A percentile compares a stretch with the other conserved stretches of the same genome.
These are phyloP conservation scores for Megacollybia platyphylla DNA, from an alignment of 1,284 basidiomycete genomes.

Conservation along the genomic window DNA sequence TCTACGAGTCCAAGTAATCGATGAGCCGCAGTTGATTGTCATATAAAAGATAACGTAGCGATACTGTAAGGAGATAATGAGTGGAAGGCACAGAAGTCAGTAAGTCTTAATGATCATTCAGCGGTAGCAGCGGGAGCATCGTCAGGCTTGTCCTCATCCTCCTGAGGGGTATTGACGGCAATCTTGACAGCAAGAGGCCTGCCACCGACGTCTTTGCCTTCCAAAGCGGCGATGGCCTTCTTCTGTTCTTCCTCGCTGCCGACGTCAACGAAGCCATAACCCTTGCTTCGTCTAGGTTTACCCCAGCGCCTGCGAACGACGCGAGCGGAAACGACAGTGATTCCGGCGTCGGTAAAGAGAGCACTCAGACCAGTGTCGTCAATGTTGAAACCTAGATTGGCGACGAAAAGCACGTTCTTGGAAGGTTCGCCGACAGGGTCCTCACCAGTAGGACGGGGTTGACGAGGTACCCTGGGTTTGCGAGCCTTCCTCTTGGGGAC, in stretches of 20 bases:
- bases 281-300: conserved; percentile 74
- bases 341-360: conserved; percentile 75
- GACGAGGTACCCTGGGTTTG: conserved; percentile 46
- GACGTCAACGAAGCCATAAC: conserved; percentile 91
- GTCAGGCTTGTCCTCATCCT: conserved; percentile 28
- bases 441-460: conserved; percentile 56
- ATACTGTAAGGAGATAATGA: not conserved
- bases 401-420: conserved; percentile 84
- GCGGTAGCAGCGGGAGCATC: conserved; percentile 13
- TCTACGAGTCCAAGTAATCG: conserved; percentile 10
- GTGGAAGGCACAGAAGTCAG: not conserved
- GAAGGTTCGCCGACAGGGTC: conserved; percentile 71
- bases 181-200: conserved; percentile 80
- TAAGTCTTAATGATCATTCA: not conserved
- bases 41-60: conserved; percentile 8
- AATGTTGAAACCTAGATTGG: conserved; percentile 87
- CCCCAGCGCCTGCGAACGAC: conserved; percentile 79
- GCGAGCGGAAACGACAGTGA: conserved; percentile 72
- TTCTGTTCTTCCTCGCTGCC: conserved; percentile 73
- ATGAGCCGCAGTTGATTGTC: conserved; percentile 12
- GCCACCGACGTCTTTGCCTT: conserved; percentile 75
- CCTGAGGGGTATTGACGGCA: conserved; percentile 57
- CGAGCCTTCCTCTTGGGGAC: conserved; percentile 45
- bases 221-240: conserved; percentile 71
- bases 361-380: conserved; percentile 67